A percentile compares a stretch with the other conserved stretches of the same genome.
phyloP scores from a whole-genome alignment of 805 yeast genomes.

The Wickerhamiella parazyma region DNA sequence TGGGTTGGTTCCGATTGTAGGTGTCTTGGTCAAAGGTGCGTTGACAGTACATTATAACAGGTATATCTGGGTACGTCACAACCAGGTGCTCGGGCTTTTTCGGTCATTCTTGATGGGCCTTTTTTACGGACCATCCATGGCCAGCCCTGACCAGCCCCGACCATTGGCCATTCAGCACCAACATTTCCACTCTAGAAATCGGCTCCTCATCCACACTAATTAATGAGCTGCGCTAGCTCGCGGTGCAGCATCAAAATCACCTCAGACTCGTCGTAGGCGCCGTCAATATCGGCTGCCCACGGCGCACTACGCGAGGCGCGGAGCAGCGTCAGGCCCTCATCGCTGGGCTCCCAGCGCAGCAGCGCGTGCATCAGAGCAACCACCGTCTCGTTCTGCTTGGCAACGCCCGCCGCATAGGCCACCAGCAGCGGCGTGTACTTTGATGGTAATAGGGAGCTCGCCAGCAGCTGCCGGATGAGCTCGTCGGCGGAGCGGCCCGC shows the following conservation, averaged over 20 bases:
- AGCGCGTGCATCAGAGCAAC: constrained; percentile 9
- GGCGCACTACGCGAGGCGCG: not conserved
- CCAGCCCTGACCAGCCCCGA: too few species aligned
- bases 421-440: constrained; percentile 17
- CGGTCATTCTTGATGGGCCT: too few species aligned
- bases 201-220: constrained; percentile 22
- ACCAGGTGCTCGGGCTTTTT: too few species aligned
- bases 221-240: constrained; percentile 9
- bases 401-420: constrained; percentile 14
- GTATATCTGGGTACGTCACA: too few species aligned
- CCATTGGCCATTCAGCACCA: too few species aligned
- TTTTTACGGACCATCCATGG: too few species aligned
- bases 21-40: too few species aligned
- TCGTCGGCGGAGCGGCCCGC: constrained; percentile 3
- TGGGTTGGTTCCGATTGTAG: too few species aligned
- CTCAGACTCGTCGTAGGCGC: constrained; percentile 4
- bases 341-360: constrained; percentile 4
- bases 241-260: constrained; percentile 13
- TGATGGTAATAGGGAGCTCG: not conserved
- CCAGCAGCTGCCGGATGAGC: constrained; percentile 1
- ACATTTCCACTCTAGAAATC: too few species aligned
- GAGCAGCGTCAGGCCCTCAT: constrained; percentile 8
- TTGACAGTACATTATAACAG: too few species aligned
- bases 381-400: not conserved
- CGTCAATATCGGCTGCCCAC: constrained; percentile 11